Conservation (phyloP, 345 rosid species). For the Orychophragmus violaceus region DNA sequence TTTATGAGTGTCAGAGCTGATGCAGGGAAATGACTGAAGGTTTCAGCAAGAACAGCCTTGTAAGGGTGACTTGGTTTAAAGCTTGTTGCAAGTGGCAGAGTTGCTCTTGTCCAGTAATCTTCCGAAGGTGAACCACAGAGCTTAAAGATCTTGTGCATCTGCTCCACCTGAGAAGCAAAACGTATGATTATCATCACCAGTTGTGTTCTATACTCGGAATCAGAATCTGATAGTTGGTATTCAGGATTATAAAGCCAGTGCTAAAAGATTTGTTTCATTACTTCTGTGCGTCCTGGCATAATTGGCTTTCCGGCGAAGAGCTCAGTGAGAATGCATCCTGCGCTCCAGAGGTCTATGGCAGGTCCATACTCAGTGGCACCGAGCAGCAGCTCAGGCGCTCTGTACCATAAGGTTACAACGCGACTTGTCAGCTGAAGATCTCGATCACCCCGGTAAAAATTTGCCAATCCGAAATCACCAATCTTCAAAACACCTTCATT, state of each 20-base stretch:
- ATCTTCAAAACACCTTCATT: conserved; percentile 65
- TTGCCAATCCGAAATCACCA: conserved; percentile 82
- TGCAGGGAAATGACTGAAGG: conserved; percentile 52
- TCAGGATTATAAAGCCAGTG: background rate
- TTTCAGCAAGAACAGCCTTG: conserved; percentile 59
- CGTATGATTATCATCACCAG: background rate
- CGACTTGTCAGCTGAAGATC: conserved; percentile 63
- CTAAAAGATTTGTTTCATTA: conserved; percentile 3
- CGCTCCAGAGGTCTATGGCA: conserved; percentile 86
- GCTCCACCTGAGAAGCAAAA: conserved; percentile 61
- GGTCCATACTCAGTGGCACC: conserved; percentile 83
- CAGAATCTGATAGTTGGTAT: background rate
- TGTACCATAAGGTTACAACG: conserved; percentile 87
- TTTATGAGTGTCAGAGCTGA: conserved; percentile 51
- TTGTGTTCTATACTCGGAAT: background rate
- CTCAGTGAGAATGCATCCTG: conserved; percentile 78
- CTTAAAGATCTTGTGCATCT: conserved; percentile 82
- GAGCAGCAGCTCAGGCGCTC: conserved; percentile 79
- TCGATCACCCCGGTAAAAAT: conserved; percentile 43
- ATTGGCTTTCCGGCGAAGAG: conserved; percentile 74
- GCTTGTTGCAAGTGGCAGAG: conserved; percentile 46
- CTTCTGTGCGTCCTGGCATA: conserved; percentile 91
- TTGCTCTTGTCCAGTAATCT: conserved; percentile 77
- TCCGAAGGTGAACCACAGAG: conserved; percentile 81
- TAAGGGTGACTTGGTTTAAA: conserved; percentile 68